Evolutionary conservation across 2,329 filamentous ascomycete genomes (phyloP), one percentile per base, ranked within the genome.

Genomic region (Colletotrichum gigasporum): DNA sequence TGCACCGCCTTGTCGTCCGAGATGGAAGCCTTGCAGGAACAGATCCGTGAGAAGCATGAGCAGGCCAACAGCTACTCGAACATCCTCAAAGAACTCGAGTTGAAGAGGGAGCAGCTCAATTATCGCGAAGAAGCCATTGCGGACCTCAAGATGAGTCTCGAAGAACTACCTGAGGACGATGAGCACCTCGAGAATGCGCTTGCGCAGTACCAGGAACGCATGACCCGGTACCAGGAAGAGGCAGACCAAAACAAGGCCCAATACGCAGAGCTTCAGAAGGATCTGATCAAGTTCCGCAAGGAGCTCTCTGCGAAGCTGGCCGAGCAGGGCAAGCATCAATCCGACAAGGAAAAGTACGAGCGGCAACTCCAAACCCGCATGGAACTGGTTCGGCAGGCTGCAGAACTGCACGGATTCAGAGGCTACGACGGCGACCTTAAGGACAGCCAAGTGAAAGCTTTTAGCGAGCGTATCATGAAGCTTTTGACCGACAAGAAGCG

Each of bases 321-420:
- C 1, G 90, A 94, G 69, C 85, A 88, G 70, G 95, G 95, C 42
- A 92, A 90, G 69, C 89, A 91, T 69, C 88, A 96, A 75, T 95
- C 94, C 2, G 91, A 97, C 73, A 94, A 95, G 78, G 90, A 92
- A 66, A 92, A 91, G 71, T 93, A 96, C 73, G 93, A 97, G 73
- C 87, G 91, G 4, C 92, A 97, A 68, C 75, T 97, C 3, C 82
- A 87, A 69, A 82, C 86, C 44, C 91, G 95, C 37, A 85, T 90
- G 71, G 83, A 86, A 9, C 85, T 97, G 75, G 88, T 97, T 58
- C 93, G 90, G 68, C 90, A 94, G 61, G 89, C 92, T 35, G 93
- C 95, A 14, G 84, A 87, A 45, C 84, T 83, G 24, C 92, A 97
- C 75, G 89, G 87, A 63, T 92, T 99, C 67, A 90, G 93, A 32